Conservation (phyloP, 805 yeast species). For the Yarrowia alimentaria region DNA sequence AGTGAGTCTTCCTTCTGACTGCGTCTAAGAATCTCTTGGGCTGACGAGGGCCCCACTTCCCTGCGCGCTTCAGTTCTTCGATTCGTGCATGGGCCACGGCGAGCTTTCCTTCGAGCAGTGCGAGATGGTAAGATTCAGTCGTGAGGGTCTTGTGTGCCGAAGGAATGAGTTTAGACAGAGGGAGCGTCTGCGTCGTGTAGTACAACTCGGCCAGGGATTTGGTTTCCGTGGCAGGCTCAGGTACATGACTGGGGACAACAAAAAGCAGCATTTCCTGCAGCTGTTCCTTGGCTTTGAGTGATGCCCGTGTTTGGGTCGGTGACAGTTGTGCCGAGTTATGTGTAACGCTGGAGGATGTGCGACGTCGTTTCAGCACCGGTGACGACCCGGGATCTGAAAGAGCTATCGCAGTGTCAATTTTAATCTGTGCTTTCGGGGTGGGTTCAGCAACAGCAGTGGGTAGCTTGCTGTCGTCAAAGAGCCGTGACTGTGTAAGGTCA, state of each 20-base stretch:
- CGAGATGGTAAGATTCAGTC: slow-evolving; percentile 80
- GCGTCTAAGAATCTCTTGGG: slow-evolving; percentile 75
- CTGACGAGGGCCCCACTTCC: slow-evolving; percentile 89
- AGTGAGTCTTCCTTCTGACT: slow-evolving; percentile 50
- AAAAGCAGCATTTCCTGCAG: slow-evolving; percentile 36
- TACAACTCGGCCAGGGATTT: slow-evolving; percentile 75
- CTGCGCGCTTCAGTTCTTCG: slow-evolving; percentile 83
- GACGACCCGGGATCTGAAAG: slow-evolving; percentile 5
- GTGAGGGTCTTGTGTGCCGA: slow-evolving; percentile 82
- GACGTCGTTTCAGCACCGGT: slow-evolving; percentile 8
- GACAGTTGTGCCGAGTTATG: slow-evolving; percentile 20
- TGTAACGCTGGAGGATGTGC: slow-evolving; percentile 9
- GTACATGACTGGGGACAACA: slow-evolving; percentile 40
- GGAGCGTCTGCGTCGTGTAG: slow-evolving; percentile 84
- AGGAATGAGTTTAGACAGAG: slow-evolving; percentile 74
- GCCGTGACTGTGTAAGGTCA: slow-evolving; percentile 26
- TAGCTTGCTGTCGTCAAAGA: slow-evolving; percentile 9
- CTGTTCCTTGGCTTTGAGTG: slow-evolving; percentile 14
- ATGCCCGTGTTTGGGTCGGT: slow-evolving; percentile 7
- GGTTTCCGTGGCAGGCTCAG: slow-evolving; percentile 39
- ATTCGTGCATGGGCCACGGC: slow-evolving; percentile 87
- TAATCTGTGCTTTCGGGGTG: too few species aligned
- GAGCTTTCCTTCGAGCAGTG: slow-evolving; percentile 84
- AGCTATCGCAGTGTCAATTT: too few species aligned
- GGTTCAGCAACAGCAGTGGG: slow-evolving; percentile 6